Conservation (phyloP, 2,329 filamentous ascomycete genomes). For the Microsporum canis region DNA sequence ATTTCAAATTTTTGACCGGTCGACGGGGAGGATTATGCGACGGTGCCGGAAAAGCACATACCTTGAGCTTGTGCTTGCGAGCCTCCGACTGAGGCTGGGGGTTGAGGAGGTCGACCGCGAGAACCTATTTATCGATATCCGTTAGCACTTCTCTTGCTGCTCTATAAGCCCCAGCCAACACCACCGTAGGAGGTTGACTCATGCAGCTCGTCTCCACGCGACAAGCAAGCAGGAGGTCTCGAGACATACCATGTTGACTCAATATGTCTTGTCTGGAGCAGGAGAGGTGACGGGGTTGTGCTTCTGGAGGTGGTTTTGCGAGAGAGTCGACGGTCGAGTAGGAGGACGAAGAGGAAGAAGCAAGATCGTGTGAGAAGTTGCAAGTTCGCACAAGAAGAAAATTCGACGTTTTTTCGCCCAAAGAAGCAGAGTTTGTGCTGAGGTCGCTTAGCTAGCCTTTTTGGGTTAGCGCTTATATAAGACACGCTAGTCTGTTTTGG, state of each 20-base stretch:
- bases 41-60: conserved; percentile 38
- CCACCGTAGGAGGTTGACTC: neutral
- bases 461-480: neutral
- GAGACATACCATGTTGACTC: conserved; percentile 34
- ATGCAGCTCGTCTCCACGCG: neutral
- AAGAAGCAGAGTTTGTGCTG: neutral
- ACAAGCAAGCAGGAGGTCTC: neutral
- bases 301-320: conserved; percentile 30
- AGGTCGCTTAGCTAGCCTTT: neutral
- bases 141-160: conserved; percentile 8
- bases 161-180: neutral
- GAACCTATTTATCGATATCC: conserved; percentile 56
- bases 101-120: conserved; percentile 99
- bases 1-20: neutral
- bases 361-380: conserved; percentile 4
- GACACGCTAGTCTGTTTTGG: neutral
- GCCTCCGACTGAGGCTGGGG: conserved; percentile 94
- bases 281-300: conserved; percentile 19
- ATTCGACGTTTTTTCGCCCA: neutral
- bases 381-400: neutral
- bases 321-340: conserved; percentile 15
- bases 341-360: conserved; percentile 26
- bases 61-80: conserved; percentile 99
- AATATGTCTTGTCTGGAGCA: conserved; percentile 16
- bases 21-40: neutral